Conservation (phyloP, 2,329 filamentous ascomycete genomes). For the Colletotrichum camelliae region DNA sequence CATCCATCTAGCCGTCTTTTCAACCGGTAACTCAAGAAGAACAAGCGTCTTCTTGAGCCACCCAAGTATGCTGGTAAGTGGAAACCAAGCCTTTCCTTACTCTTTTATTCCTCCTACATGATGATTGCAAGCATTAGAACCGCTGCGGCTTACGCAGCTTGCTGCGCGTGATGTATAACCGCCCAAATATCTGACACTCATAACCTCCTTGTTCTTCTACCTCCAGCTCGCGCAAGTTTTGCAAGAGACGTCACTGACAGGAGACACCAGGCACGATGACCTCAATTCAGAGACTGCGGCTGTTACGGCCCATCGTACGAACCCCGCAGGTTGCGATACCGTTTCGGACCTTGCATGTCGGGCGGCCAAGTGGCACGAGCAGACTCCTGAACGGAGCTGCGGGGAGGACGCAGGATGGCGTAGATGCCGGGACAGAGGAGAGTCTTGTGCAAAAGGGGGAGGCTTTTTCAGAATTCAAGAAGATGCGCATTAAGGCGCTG, state of each 20-base stretch:
- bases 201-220: conserved; percentile 7
- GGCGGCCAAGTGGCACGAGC: conserved; percentile 10
- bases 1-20: fast-evolving
- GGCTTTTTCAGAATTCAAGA: conserved; percentile 18
- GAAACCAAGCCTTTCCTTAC: not conserved
- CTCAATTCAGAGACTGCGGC: conserved; percentile 39
- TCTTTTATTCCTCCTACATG: not conserved
- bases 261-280: conserved; percentile 35
- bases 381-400: conserved; percentile 1
- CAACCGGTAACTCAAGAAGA: conserved; percentile 11
- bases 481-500: conserved; percentile 4
- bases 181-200: conserved; percentile 44
- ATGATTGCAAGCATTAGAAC: conserved; percentile 51
- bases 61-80: conserved; percentile 17
- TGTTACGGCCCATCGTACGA: conserved; percentile 25
- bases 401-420: not conserved
- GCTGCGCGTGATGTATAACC: conserved; percentile 48
- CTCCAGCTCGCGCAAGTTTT: conserved; percentile 24
- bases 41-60: conserved; percentile 14
- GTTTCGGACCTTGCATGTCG: conserved; percentile 10
- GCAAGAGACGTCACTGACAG: conserved; percentile 20
- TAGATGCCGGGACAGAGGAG: not conserved
- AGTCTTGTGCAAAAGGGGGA: not conserved
- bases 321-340: conserved; percentile 11
- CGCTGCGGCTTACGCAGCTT: conserved; percentile 55